Evolutionary conservation across 257 asterid species (phyloP), one percentile per base, ranked within the genome.

Genomic region (Cruciata laevipes): DNA sequence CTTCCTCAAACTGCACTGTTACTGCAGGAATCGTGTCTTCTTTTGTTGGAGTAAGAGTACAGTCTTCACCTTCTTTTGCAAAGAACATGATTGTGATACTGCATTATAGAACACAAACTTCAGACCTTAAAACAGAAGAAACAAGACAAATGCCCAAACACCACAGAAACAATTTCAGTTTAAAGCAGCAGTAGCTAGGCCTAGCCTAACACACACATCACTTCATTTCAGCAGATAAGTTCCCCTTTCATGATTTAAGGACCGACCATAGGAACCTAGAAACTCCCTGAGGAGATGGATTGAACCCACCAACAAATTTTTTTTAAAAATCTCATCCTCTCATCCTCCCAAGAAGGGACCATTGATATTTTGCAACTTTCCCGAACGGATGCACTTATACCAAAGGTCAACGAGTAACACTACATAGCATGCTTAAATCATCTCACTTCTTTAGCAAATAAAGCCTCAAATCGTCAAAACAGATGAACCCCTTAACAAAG

Each of bases 51-150:
- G 84, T 85, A 76, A 94, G 78, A 81, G 74, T 70, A 78, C 98
- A 94, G 75, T 77, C 86, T 79, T 90, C 93, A 17, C 95, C 96
- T 80, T 90, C 98, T 81, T 85, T 88, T 17, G 96, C 99, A 76
- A 90, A 94, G 83, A 90, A 90, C 66, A 85, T 71, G 66, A 90
- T 67, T 27, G 91, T 88, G 71, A 94, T 87, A 85, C 98, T 94
- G 95, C 85, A 71, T 47, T 47, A 47, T 24, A 61, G 11, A 56
- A 49, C 65, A 74, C 55, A 69, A 74, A 59, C 31, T 32, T n/a
- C 65, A 66, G 35, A 67, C 37, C 66, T 49, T 13, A 47, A 35
- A 16, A 18, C 1, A 66, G 3, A 31, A 13, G 0, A 66, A 51
- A 32, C 21, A 17, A 31, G 18, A 8, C 6, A 61, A 32, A 16